Percentiles rank a stretch among this genome's conserved stretches.
Evolutionary conservation across 805 yeast species (phyloP).

Genomic region (Candida pseudoglaebosa): DNA sequence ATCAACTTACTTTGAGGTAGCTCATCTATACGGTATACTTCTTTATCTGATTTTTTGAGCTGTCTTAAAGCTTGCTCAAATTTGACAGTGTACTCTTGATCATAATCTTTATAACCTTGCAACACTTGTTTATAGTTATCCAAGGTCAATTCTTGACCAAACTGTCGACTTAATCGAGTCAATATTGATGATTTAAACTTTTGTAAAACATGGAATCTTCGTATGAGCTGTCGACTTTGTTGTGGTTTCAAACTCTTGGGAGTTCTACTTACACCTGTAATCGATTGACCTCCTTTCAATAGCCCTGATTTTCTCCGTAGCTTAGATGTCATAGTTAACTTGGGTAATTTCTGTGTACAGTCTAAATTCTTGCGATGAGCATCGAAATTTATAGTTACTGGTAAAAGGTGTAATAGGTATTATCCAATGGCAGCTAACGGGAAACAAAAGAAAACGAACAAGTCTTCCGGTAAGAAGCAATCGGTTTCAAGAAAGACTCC

Average conservation of each 20-base stretch:
- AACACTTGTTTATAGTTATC: conserved; percentile 11
- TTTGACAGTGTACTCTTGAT: neutral
- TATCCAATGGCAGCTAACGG: conserved; percentile 5
- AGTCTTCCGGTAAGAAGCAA: conserved; percentile 1
- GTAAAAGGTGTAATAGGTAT: neutral
- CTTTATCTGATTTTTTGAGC: conserved; percentile 8
- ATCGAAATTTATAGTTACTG: conserved; percentile 2
- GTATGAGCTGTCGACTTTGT: conserved; percentile 68
- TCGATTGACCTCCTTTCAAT: conserved; percentile 28
- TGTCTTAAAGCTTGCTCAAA: neutral
- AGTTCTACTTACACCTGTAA: conserved; percentile 23
- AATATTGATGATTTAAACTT: conserved; percentile 49
- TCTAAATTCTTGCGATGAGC: conserved; percentile 8
- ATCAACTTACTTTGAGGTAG: conserved; percentile 15
- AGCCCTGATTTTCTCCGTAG: conserved; percentile 19
- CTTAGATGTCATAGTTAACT: conserved; percentile 10
- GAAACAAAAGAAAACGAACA: conserved; percentile 4
- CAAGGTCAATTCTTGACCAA: conserved; percentile 15
- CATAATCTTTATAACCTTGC: neutral
- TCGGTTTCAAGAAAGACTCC: conserved; percentile 13
- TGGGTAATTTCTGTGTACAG: conserved; percentile 2
- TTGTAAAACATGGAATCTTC: conserved; percentile 70
- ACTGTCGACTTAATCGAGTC: conserved; percentile 25
- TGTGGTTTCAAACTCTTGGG: conserved; percentile 60
- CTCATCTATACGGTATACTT: conserved; percentile 17